Conservation (phyloP, 176 grass and related monocot genomes). For the Aegilops tauschii region DNA sequence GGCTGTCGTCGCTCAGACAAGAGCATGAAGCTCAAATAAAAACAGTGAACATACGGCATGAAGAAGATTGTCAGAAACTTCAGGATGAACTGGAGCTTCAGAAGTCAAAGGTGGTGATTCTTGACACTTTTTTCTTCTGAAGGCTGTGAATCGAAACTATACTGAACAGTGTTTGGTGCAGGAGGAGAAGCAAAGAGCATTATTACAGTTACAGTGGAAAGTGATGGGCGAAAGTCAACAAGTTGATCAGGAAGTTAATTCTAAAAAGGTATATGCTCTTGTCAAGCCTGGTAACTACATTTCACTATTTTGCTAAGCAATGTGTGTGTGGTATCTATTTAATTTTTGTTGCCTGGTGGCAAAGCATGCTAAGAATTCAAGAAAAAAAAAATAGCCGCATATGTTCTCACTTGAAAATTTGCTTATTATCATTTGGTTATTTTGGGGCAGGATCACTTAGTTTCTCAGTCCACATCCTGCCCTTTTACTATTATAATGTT, state of each 20-base stretch:
- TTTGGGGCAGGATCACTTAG: slow-evolving; percentile 5
- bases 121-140: slow-evolving; percentile 19
- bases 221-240: slow-evolving; percentile 97
- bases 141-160: slow-evolving; percentile 22
- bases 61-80: slow-evolving; percentile 78
- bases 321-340: slow-evolving; percentile 6
- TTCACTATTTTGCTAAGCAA: slow-evolving; percentile 15
- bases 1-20: slow-evolving; percentile 62
- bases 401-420: slow-evolving; percentile 24
- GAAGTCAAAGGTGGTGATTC: slow-evolving; percentile 77
- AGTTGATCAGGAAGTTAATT: slow-evolving; percentile 92
- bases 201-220: slow-evolving; percentile 96
- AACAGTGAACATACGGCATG: slow-evolving; percentile 61
- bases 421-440: slow-evolving; percentile 4
- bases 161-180: slow-evolving; percentile 38
- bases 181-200: slow-evolving; percentile 95
- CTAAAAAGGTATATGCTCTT: slow-evolving; percentile 68
- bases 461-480: background rate
- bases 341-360: background rate
- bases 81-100: slow-evolving; percentile 90
- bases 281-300: background rate
- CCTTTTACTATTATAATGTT: slow-evolving; percentile 12
- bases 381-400: background rate
- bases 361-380: slow-evolving; percentile 23
- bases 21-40: slow-evolving; percentile 88